Conservation (phyloP, 75 land plant species). For the Adiantum capillusveneris region DNA sequence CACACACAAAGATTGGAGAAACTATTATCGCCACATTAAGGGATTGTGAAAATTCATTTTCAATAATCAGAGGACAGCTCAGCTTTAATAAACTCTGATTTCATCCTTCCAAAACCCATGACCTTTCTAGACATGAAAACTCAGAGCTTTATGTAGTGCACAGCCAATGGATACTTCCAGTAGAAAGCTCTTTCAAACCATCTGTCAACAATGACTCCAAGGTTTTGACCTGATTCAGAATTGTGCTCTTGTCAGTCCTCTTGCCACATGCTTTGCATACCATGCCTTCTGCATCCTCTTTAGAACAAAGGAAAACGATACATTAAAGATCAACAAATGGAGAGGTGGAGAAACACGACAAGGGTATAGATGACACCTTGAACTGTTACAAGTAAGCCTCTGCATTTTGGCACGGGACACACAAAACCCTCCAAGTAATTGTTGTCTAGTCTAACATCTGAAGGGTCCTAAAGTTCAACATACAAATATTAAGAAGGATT, state of each 20-base stretch:
- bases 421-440: not conserved
- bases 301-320: slow-evolving; percentile 3
- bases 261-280: slow-evolving; percentile 61
- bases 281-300: slow-evolving; percentile 37
- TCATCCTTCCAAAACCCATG: no score
- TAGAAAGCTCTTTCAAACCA: slow-evolving; percentile 24
- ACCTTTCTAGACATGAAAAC: not conserved
- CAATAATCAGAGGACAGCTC: no score
- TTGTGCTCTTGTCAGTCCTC: slow-evolving; percentile 14
- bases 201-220: slow-evolving; percentile 2
- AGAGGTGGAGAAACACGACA: no score
- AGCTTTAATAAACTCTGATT: no score
- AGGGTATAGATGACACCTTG: not conserved
- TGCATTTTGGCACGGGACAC: not conserved
- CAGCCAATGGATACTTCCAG: slow-evolving; percentile 63
- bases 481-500: no score
- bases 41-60: no score
- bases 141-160: not conserved
- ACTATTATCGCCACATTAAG: no score
- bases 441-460: not conserved
- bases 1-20: no score
- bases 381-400: not conserved
- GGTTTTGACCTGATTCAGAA: not conserved
- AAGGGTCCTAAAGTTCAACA: not conserved
- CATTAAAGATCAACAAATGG: no score